phyloP scores from a whole-genome alignment of 106 monocot species.

The Dendrobium huoshanense region DNA sequence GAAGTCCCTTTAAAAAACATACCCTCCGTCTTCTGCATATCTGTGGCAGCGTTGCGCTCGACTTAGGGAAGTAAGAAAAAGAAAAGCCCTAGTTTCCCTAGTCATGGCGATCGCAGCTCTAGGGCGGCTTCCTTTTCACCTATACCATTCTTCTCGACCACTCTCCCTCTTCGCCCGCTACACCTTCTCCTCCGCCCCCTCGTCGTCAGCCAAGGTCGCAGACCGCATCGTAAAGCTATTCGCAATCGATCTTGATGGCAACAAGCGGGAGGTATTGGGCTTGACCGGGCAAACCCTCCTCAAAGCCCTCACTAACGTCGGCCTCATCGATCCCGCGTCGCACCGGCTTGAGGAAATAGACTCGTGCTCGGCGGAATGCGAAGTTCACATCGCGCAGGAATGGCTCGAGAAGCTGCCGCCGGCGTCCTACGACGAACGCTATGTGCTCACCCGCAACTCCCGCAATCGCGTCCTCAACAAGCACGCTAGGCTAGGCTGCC shows the following conservation, averaged over 20 bases:
- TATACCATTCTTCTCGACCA: constrained; percentile 5
- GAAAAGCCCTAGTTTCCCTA: constrained; percentile 4
- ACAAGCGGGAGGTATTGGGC: constrained; percentile 60
- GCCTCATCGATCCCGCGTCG: constrained; percentile 81
- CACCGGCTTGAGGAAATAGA: constrained; percentile 96
- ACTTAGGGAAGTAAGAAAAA: not conserved
- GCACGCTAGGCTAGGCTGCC: constrained; percentile 79
- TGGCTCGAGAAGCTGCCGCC: constrained; percentile 81
- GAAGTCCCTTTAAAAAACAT: no score
- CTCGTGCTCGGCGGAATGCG: constrained; percentile 90
- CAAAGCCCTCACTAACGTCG: constrained; percentile 49
- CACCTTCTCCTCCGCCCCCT: constrained; percentile 9
- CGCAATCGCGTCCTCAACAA: constrained; percentile 71
- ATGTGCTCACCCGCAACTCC: constrained; percentile 64
- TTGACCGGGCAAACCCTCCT: constrained; percentile 82
- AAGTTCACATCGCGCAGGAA: constrained; percentile 89
- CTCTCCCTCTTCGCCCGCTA: constrained; percentile 12
- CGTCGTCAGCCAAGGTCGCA: constrained; percentile 64
- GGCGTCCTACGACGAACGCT: constrained; percentile 69
- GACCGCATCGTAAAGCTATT: constrained; percentile 82
- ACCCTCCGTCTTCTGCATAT: no score
- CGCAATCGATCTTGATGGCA: constrained; percentile 71
- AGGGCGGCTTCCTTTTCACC: constrained; percentile 32
- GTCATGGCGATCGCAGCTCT: constrained; percentile 58
- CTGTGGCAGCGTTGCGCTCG: no score